Evolutionary conservation across 345 rosid genomes (phyloP).

Genomic region (Mercurialis annua): DNA sequence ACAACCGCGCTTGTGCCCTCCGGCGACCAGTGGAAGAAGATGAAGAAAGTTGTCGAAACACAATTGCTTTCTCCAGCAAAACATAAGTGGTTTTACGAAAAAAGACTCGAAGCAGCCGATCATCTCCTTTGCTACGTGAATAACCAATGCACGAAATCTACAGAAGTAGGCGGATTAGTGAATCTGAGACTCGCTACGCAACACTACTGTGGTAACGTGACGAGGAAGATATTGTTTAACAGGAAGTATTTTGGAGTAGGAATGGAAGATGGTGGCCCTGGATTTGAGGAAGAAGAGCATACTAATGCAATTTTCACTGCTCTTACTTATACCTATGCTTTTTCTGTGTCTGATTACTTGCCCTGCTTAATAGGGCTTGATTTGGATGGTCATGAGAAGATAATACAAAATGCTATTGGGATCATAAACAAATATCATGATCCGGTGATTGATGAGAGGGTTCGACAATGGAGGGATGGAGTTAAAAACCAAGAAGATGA

Average conservation of each 20-base stretch:
- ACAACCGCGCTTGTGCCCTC: constrained; percentile 29
- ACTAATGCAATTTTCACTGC: constrained; percentile 41
- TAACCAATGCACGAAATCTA: constrained; percentile 17
- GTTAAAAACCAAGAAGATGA: constrained; percentile 30
- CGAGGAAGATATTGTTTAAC: constrained; percentile 22
- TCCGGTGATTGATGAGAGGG: constrained; percentile 36
- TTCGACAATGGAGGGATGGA: constrained; percentile 31
- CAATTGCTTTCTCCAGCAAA: constrained; percentile 24
- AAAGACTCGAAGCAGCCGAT: constrained; percentile 44
- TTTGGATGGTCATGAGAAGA: constrained; percentile 40
- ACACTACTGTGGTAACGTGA: constrained; percentile 27
- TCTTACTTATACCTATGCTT: constrained; percentile 34
- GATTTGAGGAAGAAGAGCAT: constrained; percentile 27
- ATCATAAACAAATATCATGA: constrained; percentile 32
- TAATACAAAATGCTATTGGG: constrained; percentile 1
- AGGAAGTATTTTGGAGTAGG: constrained; percentile 26
- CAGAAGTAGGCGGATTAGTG: not conserved
- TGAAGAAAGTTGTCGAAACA: constrained; percentile 33
- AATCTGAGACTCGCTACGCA: constrained; percentile 9
- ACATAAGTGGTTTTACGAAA: constrained; percentile 12
- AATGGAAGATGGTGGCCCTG: constrained; percentile 24
- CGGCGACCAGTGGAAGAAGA: constrained; percentile 50
- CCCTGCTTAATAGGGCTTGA: constrained; percentile 40
- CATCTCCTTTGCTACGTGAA: constrained; percentile 35
- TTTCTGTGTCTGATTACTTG: constrained; percentile 46